Base-by-base conservation (phyloP, 176 grass and related monocot genomes). In the Areca catechu region DNA sequence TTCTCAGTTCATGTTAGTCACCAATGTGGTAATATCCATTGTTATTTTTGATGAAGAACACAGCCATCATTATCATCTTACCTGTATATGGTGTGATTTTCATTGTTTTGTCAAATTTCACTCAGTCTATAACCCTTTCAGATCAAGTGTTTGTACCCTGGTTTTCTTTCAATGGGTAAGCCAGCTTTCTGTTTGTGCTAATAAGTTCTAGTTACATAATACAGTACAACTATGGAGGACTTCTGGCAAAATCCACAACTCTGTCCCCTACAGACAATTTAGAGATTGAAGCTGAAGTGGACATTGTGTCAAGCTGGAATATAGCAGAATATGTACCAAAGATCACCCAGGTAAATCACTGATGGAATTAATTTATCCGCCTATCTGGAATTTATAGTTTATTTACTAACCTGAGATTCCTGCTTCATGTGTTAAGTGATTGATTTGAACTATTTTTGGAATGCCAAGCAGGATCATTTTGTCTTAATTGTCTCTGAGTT, bases 191-290 rank as follows among this genome's bases (percentile, higher is more conserved):
- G 14, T 10, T 14, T 6, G 4, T 6, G 27, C 9, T 43, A 43
- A 12, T 43, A 43, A 43, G 34, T 43, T 71, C 53, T 69, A 56
- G 16, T 76, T 62, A 64, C 65, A 43, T 89, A 22, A 28, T 74
- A 67, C 72, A 97, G 86, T 97, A 77, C 60, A 97, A 97, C 72
- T 97, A 82, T 75, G 92, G 92, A 37, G 92, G 92, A 29, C 85
- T 97, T 77, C 83, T 76, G 51, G 83, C 86, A 62, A 97, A 91
- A 82, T 76, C 60, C 48, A 54, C 58, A 58, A 71, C 55, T 22
- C 57, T n/a, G 49, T 56, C 43, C 43, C 77, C 61, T 71, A 48
- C 15, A 16, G 67, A 71, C 12, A 52, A 68, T 68, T 71, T 71
- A 61, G 74, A 74, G 50, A 65, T 58, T 65, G 75, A 82, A 53